phyloP scores from a whole-genome alignment of 768 basidiomycete species.

The Naganishia vishniacii region DNA sequence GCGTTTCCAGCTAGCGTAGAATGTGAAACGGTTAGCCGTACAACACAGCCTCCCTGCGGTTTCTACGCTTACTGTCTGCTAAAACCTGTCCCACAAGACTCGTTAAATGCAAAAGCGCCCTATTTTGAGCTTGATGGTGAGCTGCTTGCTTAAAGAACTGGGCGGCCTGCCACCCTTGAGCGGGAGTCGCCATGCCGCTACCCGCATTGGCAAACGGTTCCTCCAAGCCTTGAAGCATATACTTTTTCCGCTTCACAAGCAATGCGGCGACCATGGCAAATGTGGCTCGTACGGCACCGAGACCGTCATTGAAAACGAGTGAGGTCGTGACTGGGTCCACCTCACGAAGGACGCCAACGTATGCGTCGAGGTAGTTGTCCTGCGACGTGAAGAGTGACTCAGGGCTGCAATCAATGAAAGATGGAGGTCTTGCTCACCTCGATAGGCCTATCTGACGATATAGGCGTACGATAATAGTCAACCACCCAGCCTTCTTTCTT shows the following conservation, averaged over 20 bases:
- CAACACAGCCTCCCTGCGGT: conserved; percentile 46
- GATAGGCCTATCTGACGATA: conserved; percentile 83
- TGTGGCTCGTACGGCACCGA: conserved; percentile 92
- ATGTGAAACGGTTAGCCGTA: background rate
- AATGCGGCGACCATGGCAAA: conserved; percentile 96
- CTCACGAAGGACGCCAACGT: conserved; percentile 69
- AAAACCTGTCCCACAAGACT: conserved; percentile 45
- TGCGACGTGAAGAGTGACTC: conserved; percentile 44
- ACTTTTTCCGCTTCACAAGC: conserved; percentile 72
- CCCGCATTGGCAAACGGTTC: conserved; percentile 64
- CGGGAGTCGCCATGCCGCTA: conserved; percentile 42
- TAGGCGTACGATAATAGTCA: conserved; percentile 96
- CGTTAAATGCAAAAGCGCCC: conserved; percentile 48
- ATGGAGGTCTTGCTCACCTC: conserved; percentile 55
- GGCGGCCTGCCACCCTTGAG: conserved; percentile 39
- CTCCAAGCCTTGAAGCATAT: conserved; percentile 58
- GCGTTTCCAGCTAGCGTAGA: conserved; percentile 53
- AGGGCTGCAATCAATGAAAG: background rate
- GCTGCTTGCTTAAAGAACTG: conserved; percentile 46
- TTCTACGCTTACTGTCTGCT: conserved; percentile 29
- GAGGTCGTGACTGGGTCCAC: conserved; percentile 75
- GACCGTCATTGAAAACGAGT: conserved; percentile 90
- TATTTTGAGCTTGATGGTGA: conserved; percentile 46
- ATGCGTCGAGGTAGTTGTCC: conserved; percentile 95
- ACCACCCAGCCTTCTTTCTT: conserved; percentile 80